Conservation (phyloP, 352 stramenopile species). For the Elongisporangium senticosum region DNA sequence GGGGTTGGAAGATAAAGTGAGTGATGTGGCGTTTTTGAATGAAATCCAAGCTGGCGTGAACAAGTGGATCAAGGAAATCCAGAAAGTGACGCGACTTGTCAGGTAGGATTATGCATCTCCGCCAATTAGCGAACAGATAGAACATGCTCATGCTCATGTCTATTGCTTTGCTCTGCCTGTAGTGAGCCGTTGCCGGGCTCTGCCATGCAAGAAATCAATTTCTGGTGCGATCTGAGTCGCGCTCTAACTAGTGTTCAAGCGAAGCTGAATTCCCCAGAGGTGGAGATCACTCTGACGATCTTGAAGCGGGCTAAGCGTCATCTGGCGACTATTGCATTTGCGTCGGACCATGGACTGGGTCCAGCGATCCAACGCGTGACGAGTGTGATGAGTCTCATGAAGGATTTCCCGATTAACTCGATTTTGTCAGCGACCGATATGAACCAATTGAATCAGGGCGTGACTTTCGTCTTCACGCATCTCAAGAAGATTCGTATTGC, state of each 20-base stretch:
- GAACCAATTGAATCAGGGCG: conserved; percentile 70
- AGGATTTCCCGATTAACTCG: conserved; percentile 90
- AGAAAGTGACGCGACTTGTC: conserved; percentile 89
- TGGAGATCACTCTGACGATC: conserved; percentile 88
- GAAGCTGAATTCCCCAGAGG: conserved; percentile 84
- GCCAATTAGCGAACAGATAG: not conserved
- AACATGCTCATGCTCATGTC: not conserved
- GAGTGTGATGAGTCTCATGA: conserved; percentile 91
- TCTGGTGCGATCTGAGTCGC: conserved; percentile 91
- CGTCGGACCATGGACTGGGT: conserved; percentile 83
- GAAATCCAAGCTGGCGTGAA: conserved; percentile 88
- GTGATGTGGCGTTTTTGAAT: conserved; percentile 82
- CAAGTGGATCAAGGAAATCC: conserved; percentile 94
- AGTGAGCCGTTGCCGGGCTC: conserved; percentile 82
- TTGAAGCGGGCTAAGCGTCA: conserved; percentile 91
- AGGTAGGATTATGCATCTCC: conserved; percentile 26
- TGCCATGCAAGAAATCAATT: conserved; percentile 93
- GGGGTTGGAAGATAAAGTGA: conserved; percentile 74
- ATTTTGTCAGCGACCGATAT: conserved; percentile 89
- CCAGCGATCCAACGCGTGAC: conserved; percentile 80
- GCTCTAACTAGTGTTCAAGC: conserved; percentile 82
- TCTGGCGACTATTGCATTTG: conserved; percentile 88
- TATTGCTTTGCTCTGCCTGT: not conserved
- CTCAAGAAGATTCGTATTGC: conserved; percentile 88
- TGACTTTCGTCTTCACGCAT: conserved; percentile 82